Conservation (phyloP, 129 eudicot genomes). For the Lonicera japonica region DNA sequence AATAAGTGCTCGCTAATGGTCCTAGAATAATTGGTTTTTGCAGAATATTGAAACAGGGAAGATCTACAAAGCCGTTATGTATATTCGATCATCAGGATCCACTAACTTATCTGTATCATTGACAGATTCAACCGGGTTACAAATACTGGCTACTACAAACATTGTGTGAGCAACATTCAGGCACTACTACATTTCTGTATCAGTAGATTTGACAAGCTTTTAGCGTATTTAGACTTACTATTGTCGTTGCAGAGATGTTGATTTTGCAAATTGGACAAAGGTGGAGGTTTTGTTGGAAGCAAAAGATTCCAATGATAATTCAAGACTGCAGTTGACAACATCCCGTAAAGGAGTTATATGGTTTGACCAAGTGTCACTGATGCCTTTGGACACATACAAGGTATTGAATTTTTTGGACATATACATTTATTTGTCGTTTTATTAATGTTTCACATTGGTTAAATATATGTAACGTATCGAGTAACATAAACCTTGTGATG, state of each 20-base stretch:
- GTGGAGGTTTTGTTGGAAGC: constrained; percentile 54
- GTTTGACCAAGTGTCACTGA: constrained; percentile 95
- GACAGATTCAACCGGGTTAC: constrained; percentile 48
- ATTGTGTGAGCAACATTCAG: constrained; percentile 36
- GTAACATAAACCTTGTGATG: not conserved
- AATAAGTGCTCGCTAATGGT: too few species aligned
- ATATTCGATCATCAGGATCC: constrained; percentile 46
- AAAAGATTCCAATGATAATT: constrained; percentile 45
- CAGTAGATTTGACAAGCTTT: not conserved
- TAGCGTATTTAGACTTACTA: not conserved
- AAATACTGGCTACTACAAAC: constrained; percentile 48
- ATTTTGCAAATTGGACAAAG: constrained; percentile 71
- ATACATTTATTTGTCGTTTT: too few species aligned
- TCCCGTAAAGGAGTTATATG: constrained; percentile 65
- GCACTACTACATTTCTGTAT: not conserved
- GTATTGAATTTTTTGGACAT: constrained; percentile 15
- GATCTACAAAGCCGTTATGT: constrained; percentile 54
- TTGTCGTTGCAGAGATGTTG: constrained; percentile 40
- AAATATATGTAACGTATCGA: too few species aligned
- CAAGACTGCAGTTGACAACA: constrained; percentile 68
- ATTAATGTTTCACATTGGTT: constrained; percentile 1
- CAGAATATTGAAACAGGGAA: constrained; percentile 85
- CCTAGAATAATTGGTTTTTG: too few species aligned
- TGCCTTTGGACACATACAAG: constrained; percentile 85
- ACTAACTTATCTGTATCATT: constrained; percentile 43